Evolutionary conservation across 805 yeast genomes (phyloP), one percentile per base, ranked within the genome.

Genomic region (Sugiyamaella chiloensis): DNA sequence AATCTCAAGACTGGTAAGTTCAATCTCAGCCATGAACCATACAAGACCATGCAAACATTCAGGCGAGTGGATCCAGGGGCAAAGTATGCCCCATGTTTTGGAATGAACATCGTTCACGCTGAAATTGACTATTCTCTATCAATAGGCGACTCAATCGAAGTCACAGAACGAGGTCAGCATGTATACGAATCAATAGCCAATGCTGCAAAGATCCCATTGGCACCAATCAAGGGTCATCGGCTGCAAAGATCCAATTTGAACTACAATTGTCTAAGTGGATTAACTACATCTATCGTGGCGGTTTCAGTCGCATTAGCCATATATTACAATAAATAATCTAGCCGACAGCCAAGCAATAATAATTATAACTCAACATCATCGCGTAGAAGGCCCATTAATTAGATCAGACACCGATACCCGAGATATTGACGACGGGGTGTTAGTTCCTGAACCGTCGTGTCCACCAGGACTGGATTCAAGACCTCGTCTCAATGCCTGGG

Each of bases 1-100:
- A 58, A 64, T 29, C 49, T 53, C 11, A 51, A 44, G 21, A 45
- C 35, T 2, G 68, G 67, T 11, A 41, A 37, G 24, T 46, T 57
- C 27, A 56, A 58, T 19, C 35, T 52, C 20, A 20, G 48, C 19
- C 44, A 52, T 39, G 61, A 59, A 50, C 69, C 69, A 4, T 52
- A 52, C 44, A 64, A 62, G 31, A 49, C 60, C 7, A 51, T 66
- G 52, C 57, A 58, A 27, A 44, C 54, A 41, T 62, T 53, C 55
- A 52, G 69, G 5, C 48, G 63, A 5, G 49, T 65, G 20, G 67
- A 63, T 41, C 48, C 52, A 12, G 67, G 66, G 8, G 44, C 55
- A 21, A 46, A 53, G 21, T 42, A 43, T 11, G 20, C 40, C 24
- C 63, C 67, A 6, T 56, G 60, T 40, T 63, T 63, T 49, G 69